Percentiles rank a stretch among this genome's conserved stretches.
Evolutionary conservation across 192 early-diverging fungal species (phyloP).

Genomic region (Coemansia umbellata): DNA sequence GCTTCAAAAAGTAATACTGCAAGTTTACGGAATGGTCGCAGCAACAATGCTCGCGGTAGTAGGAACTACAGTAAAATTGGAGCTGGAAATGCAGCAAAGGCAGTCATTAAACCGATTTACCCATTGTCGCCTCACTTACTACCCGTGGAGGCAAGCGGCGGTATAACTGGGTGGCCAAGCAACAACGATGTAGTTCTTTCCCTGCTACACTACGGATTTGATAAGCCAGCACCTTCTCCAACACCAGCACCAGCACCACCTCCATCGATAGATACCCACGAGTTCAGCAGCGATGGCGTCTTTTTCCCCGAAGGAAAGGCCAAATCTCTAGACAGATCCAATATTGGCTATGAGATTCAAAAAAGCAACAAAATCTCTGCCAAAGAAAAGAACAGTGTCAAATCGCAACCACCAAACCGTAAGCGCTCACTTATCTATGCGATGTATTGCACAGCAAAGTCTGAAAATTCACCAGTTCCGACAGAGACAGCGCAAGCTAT

Average conservation of each 20-base stretch:
- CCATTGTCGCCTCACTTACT: neutral
- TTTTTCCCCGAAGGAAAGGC: neutral
- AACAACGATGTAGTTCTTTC: constrained; percentile 1
- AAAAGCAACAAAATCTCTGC: no score
- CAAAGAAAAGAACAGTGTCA: neutral
- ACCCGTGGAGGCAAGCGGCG: neutral
- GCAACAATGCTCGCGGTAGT: neutral
- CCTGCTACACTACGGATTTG: neutral
- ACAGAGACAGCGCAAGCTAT: neutral
- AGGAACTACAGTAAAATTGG: neutral
- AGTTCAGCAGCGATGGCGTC: neutral
- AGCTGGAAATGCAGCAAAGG: neutral
- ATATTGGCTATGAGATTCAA: no score
- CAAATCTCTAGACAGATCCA: no score
- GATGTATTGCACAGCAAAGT: constrained; percentile 38
- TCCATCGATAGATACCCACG: neutral
- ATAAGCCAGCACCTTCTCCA: neutral
- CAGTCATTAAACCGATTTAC: neutral
- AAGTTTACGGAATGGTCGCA: no score
- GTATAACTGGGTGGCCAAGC: neutral
- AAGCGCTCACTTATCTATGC: constrained; percentile 50
- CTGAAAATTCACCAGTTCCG: constrained; percentile 3
- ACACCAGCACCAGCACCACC: neutral
- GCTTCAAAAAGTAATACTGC: neutral
- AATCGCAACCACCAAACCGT: constrained; percentile 23